Conservation (phyloP, 1,284 basidiomycete species). For the Ustilago hordei region DNA sequence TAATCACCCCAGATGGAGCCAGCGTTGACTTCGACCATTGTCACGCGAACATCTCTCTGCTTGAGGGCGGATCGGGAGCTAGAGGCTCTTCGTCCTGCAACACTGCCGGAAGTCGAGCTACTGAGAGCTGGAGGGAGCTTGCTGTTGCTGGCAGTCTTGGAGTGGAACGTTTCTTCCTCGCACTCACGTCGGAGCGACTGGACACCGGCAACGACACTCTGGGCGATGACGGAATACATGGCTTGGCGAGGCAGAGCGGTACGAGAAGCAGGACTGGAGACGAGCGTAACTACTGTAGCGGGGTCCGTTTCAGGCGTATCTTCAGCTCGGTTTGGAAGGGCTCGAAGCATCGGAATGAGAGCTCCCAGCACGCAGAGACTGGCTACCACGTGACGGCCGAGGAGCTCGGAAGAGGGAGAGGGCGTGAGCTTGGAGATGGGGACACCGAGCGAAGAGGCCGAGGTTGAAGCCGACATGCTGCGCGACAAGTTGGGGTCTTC, state of each 20-base stretch:
- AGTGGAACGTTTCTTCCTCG: slow-evolving; percentile 52
- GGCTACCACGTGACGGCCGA: slow-evolving; percentile 56
- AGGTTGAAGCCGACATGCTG: slow-evolving; percentile 32
- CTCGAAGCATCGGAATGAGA: slow-evolving; percentile 47
- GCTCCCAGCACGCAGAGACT: slow-evolving; percentile 54
- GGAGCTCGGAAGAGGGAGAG: slow-evolving; percentile 39
- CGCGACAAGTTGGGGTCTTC: slow-evolving; percentile 32
- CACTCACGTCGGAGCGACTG: slow-evolving; percentile 56
- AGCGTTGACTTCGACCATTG: slow-evolving; percentile 47
- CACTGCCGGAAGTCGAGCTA: slow-evolving; percentile 10
- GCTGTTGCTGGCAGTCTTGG: slow-evolving; percentile 49
- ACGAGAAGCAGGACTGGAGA: slow-evolving; percentile 49
- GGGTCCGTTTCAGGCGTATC: slow-evolving; percentile 22
- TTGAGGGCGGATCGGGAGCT: slow-evolving; percentile 23
- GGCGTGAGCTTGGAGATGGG: slow-evolving; percentile 43
- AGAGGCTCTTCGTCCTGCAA: slow-evolving; percentile 22
- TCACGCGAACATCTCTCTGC: slow-evolving; percentile 52
- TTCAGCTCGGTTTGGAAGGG: slow-evolving; percentile 43
- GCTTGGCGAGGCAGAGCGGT: slow-evolving; percentile 52
- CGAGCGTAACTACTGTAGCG: slow-evolving; percentile 47
- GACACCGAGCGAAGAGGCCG: slow-evolving; percentile 20
- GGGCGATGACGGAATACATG: slow-evolving; percentile 53
- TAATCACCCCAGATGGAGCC: slow-evolving; percentile 44
- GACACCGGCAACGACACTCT: slow-evolving; percentile 53
- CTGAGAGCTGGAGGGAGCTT: slow-evolving; percentile 17